Evolutionary conservation across 2,329 filamentous ascomycete genomes (phyloP), one percentile per base, ranked within the genome.

Genomic region (Pezicula rhizophila): DNA sequence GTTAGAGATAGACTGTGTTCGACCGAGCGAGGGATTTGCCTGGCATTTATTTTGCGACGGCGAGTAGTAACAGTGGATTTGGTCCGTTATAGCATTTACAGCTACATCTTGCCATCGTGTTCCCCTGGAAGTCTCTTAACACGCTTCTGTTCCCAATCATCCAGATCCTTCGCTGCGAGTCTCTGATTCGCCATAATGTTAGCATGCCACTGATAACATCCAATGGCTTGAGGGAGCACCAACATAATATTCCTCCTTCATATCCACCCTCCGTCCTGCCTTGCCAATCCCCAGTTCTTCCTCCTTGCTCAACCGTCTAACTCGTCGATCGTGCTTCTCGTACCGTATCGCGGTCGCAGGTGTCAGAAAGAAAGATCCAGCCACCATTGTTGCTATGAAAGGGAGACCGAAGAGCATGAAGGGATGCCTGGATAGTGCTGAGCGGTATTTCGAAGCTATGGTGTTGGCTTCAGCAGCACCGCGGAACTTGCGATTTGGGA

Each of bases 101-200:
- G 28, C 75, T 68, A 85, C 57, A 96, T 66, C 45, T 88, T 79
- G 31, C 92, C 92, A 66, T 99, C 92, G 52, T 81, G 86, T 68
- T 99, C 95, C 57, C 93, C 93, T 17, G 88, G 84, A 52, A 96
- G 77, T 64, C 93, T 77, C 72, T 96, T 83, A 10, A 97, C 90
- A 46, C 95, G 82, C 70, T 93, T 95, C 70, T 97, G 93, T 67
- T 97, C 92, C 93, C 93, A 99, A 64, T 89, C 80, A 62, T 99
- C 92, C 52, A 97, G 71, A 64, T 97, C 93, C 68, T 95, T 95
- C 28, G 88, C 87, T 58, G 89, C 87, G 35, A 88, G 74, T 70
- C 83, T 81, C 87, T 93, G 67, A 10, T 49, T 38, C 15, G 39
- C 15, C n/a, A 41, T 43, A 28, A 49, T 15, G 33, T 56, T 52